These are phyloP conservation scores for Beauveria scarabaeidicola DNA, from an alignment of 2,329 filamentous ascomycete species.

Conservation along the genomic window DNA sequence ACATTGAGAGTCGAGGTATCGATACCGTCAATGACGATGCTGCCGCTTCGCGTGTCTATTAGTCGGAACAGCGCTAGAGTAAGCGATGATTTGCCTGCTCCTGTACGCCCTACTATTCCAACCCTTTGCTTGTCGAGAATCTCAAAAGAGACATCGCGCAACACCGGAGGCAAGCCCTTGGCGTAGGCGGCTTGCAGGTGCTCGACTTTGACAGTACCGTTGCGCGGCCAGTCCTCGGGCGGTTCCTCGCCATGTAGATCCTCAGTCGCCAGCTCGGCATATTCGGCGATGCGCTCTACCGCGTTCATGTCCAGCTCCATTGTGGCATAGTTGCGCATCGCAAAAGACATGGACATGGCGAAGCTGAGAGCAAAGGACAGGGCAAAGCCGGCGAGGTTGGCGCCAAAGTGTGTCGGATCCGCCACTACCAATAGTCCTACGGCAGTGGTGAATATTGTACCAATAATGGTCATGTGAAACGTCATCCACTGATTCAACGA, in stretches of 20 bases:
- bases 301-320: conserved; percentile 74
- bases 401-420: conserved; percentile 53
- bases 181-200: conserved; percentile 66
- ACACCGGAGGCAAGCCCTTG: conserved; percentile 58
- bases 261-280: conserved; percentile 60
- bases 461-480: conserved; percentile 63
- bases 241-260: conserved; percentile 50
- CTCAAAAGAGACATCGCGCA: conserved; percentile 61
- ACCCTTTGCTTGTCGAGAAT: conserved; percentile 60
- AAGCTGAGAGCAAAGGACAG: conserved; percentile 66
- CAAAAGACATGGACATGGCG: conserved; percentile 54
- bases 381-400: conserved; percentile 66
- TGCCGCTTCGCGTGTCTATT: conserved; percentile 57
- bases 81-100: conserved; percentile 70
- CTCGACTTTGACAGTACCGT: conserved; percentile 62
- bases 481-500: conserved; percentile 71
- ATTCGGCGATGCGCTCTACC: conserved; percentile 67
- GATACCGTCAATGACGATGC: conserved; percentile 61
- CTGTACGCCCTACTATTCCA: conserved; percentile 70
- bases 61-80: conserved; percentile 72
- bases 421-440: conserved; percentile 59
- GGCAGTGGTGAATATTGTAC: conserved; percentile 57
- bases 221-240: conserved; percentile 65
- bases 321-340: conserved; percentile 58
- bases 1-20: conserved; percentile 66